Percentiles rank a stretch among this genome's conserved stretches.
Conservation (phyloP, 2,329 filamentous ascomycete species). For the Paracamarosporium sp. region DNA sequence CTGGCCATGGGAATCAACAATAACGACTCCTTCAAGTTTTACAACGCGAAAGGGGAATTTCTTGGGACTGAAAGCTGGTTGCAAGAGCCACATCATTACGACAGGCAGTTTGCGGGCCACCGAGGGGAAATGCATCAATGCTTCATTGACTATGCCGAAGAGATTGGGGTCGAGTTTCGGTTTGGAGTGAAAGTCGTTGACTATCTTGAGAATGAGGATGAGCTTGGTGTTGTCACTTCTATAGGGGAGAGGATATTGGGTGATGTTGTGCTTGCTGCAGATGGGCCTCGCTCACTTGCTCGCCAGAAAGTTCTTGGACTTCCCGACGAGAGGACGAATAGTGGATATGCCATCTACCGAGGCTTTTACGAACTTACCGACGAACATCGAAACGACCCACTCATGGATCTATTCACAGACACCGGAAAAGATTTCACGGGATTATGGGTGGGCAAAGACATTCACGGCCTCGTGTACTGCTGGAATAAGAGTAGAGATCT, state of each 20-base stretch:
- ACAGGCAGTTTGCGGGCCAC: slow-evolving; percentile 63
- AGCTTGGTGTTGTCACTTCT: slow-evolving; percentile 57
- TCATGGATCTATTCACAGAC: slow-evolving; percentile 35
- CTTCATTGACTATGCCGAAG: slow-evolving; percentile 61
- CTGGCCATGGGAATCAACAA: slow-evolving; percentile 58
- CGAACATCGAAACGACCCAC: slow-evolving; percentile 28
- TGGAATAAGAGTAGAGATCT: slow-evolving; percentile 31
- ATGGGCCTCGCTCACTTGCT: slow-evolving; percentile 58
- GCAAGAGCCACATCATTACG: slow-evolving; percentile 44
- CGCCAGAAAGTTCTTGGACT: slow-evolving; percentile 59
- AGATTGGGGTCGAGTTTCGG: slow-evolving; percentile 61
- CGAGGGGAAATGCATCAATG: slow-evolving; percentile 64
- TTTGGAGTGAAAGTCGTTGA: slow-evolving; percentile 56
- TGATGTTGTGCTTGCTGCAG: slow-evolving; percentile 58
- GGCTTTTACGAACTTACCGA: slow-evolving; percentile 44
- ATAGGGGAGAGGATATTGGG: slow-evolving; percentile 52
- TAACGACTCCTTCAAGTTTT: slow-evolving; percentile 62
- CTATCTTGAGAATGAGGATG: slow-evolving; percentile 61
- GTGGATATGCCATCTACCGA: slow-evolving; percentile 59
- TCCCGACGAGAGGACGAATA: slow-evolving; percentile 57
- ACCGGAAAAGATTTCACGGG: slow-evolving; percentile 32
- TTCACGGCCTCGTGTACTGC: slow-evolving; percentile 35
- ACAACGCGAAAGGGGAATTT: slow-evolving; percentile 65
- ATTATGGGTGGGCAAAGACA: slow-evolving; percentile 34
- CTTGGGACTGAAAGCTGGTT: slow-evolving; percentile 59